Conservation (phyloP, 1,139 yeast genomes). For the Nakaseomyces nivariensis region DNA sequence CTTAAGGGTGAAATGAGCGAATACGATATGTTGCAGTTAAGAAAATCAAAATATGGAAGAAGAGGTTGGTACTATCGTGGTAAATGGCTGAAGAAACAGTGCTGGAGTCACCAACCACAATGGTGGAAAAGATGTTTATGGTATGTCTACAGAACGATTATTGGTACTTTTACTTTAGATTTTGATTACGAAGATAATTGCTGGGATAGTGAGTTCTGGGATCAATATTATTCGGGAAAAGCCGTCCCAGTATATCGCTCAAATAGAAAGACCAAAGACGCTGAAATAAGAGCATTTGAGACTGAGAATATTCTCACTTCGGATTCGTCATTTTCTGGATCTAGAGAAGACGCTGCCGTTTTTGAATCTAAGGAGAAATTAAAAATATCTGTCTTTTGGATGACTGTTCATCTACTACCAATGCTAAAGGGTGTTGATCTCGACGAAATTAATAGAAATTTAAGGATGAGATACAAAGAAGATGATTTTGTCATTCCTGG, state of each 20-base stretch:
- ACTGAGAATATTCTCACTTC: neutral
- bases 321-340: conserved; percentile 1
- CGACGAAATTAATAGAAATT: conserved; percentile 22
- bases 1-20: conserved; percentile 24
- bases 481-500: conserved; percentile 23
- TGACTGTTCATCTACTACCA: conserved; percentile 22
- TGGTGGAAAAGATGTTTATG: conserved; percentile 21
- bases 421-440: conserved; percentile 27
- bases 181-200: conserved; percentile 21
- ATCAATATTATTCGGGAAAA: conserved; percentile 13
- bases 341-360: conserved; percentile 4
- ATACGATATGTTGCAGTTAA: conserved; percentile 16
- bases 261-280: neutral
- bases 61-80: conserved; percentile 29
- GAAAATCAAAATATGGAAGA: conserved; percentile 19
- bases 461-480: conserved; percentile 14
- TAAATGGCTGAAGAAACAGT: conserved; percentile 16
- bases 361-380: conserved; percentile 7
- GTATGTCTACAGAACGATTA: conserved; percentile 19
- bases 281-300: conserved; percentile 1
- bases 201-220: conserved; percentile 21
- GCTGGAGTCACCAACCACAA: conserved; percentile 25
- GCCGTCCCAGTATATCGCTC: neutral
- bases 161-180: conserved; percentile 12
- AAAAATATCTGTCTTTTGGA: conserved; percentile 22